Percentiles rank a stretch among this genome's conserved stretches.
phyloP scores from a whole-genome alignment of 805 yeast species.

The Nakazawaea siamensis region DNA sequence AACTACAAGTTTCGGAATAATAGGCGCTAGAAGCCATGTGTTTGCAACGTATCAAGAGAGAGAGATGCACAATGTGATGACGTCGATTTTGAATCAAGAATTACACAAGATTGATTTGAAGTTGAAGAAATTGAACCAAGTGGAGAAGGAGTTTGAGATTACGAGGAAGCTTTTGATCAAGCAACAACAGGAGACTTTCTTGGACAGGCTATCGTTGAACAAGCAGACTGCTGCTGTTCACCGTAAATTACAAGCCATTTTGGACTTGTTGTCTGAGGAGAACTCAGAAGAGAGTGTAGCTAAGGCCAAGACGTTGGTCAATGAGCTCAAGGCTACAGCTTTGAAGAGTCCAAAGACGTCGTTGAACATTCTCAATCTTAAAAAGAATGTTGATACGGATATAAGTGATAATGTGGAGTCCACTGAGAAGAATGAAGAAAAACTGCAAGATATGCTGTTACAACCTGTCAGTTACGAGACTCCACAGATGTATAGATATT shows the following conservation, averaged over 20 bases:
- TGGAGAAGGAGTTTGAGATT: constrained; percentile 58
- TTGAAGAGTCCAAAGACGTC: constrained; percentile 24
- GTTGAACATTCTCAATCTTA: constrained; percentile 22
- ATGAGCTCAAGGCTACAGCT: constrained; percentile 20
- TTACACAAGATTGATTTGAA: constrained; percentile 59
- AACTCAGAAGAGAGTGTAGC: constrained; percentile 13
- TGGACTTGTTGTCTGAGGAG: constrained; percentile 15
- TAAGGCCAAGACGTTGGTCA: constrained; percentile 15
- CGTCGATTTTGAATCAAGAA: constrained; percentile 53
- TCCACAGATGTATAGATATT: constrained; percentile 56
- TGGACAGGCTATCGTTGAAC: constrained; percentile 60
- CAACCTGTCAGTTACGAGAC: constrained; percentile 54
- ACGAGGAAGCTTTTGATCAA: constrained; percentile 52
- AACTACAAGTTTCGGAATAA: constrained; percentile 60
- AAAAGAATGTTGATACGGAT: constrained; percentile 8
- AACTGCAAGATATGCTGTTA: constrained; percentile 27
- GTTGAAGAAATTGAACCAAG: constrained; percentile 44
- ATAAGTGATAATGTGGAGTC: neutral
- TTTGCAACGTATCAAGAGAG: constrained; percentile 78
- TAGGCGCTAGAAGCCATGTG: constrained; percentile 73
- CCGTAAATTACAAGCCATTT: constrained; percentile 33
- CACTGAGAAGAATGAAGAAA: constrained; percentile 12
- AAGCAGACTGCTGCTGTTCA: constrained; percentile 46
- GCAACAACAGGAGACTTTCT: constrained; percentile 58
- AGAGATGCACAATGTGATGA: constrained; percentile 55